Evolutionary conservation across 2,329 filamentous ascomycete species (phyloP).

Genomic region (Aspergillus eucalypticola): DNA sequence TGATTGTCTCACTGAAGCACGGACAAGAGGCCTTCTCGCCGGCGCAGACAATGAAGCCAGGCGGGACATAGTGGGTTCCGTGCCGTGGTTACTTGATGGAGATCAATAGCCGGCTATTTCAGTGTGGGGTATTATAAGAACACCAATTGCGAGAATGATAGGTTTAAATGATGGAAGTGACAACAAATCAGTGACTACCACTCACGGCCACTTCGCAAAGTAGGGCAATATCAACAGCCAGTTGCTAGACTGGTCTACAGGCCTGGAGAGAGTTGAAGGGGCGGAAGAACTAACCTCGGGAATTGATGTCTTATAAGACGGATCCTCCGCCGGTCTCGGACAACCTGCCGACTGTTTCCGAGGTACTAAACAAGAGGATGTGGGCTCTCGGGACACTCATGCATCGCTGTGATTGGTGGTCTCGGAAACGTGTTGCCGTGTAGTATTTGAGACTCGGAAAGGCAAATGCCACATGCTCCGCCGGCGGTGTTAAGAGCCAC

Average conservation of each 20-base stretch:
- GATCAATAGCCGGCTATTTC: not conserved
- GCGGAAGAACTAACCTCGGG: not conserved
- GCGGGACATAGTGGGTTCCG: slow-evolving; percentile 16
- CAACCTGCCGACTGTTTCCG: slow-evolving; percentile 14
- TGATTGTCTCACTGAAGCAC: slow-evolving; percentile 6
- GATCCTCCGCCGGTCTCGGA: slow-evolving; percentile 18
- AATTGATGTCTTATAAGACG: slow-evolving; percentile 1
- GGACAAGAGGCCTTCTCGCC: slow-evolving; percentile 15
- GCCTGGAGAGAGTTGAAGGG: not conserved
- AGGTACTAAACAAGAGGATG: not conserved
- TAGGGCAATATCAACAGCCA: not conserved
- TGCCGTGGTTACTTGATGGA: not conserved
- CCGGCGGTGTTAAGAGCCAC: not conserved
- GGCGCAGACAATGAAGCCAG: slow-evolving; percentile 26
- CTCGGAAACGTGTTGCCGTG: slow-evolving; percentile 16
- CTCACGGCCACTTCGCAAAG: not conserved
- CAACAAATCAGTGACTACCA: no score
- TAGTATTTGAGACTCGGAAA: not conserved
- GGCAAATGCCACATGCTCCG: not conserved
- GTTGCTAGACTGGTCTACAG: not conserved
- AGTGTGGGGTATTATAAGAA: not conserved
- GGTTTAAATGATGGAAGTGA: no score
- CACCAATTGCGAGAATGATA: not conserved
- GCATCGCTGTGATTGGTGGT: slow-evolving; percentile 16
- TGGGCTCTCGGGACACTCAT: not conserved